Evolutionary conservation across 2,329 filamentous ascomycete species (phyloP), one percentile per base, ranked within the genome.

Genomic region (Orbilia ellipsospora): DNA sequence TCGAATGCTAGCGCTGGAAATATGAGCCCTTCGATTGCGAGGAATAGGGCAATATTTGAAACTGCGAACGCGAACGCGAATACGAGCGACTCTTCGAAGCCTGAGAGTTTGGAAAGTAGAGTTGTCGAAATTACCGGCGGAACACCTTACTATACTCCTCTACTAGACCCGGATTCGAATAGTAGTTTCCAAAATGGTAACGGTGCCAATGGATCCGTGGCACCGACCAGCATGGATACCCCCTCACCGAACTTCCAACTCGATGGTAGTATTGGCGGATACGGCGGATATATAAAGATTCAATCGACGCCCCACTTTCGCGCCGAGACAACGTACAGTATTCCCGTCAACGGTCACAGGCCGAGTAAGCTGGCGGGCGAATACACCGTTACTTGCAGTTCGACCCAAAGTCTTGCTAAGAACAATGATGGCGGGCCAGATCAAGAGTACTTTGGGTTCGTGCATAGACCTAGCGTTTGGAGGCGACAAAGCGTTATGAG

Each of bases 91-190:
- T 36, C 31, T 6, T 6, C 8, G n/a, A 59, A n/a, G 18, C 18
- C 36, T 16, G 52, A 61, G 26, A 74, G 56, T 59, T 52, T 23
- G 18, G 64, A 75, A 31, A 55, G 64, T 50, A 54, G 64, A 23
- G 64, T 69, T 23, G 59, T 75, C 42, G 44, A 69, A 40, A 54
- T 75, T 15, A 75, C 72, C 7, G 72, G 64, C 40, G 72, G 72
- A 12, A 75, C 72, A 4, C 64, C 72, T 20, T 75, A 75, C 52
- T 69, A 65, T 40, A 75, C 72, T 1, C 72, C 72, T 52, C 64
- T 48, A 4, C 44, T 55, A 13, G 59, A 64, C 7, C 28, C 51
- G 42, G 40, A 23, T 6, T 42, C 31, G 26, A 26, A 23, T n/a
- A 20, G 48, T 23, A 40, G 18, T 16, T 16, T 20, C 10, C 8